phyloP scores from a whole-genome alignment of 768 basidiomycete genomes.

The Pleurotus cornucopiae region DNA sequence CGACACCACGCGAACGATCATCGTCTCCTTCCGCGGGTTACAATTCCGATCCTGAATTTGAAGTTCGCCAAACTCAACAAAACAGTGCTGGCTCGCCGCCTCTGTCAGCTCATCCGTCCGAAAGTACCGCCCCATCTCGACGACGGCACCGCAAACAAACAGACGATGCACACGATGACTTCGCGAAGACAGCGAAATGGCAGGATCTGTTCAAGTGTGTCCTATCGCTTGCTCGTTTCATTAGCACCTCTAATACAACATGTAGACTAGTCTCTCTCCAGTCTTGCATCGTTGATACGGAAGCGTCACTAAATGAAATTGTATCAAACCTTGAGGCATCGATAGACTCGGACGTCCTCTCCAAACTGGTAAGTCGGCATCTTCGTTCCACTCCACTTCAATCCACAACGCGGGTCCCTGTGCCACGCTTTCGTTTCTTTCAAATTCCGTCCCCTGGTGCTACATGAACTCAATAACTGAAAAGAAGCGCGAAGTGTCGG shows the following conservation, averaged over 20 bases:
- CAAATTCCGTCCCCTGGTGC: conserved; percentile 8
- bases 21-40: conserved; percentile 62
- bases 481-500: conserved; percentile 66
- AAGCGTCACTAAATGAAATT: conserved; percentile 43
- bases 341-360: conserved; percentile 36
- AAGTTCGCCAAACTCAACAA: conserved; percentile 38
- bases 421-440: conserved; percentile 1
- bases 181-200: conserved; percentile 48
- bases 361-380: conserved; percentile 36
- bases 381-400: conserved; percentile 6
- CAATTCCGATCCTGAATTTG: conserved; percentile 68
- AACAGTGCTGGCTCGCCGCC: background rate
- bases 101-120: conserved; percentile 7
- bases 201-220: conserved; percentile 72
- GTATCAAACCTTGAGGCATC: conserved; percentile 42
- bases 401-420: background rate
- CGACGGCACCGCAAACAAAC: conserved; percentile 26
- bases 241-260: conserved; percentile 7
- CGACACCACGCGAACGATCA: conserved; percentile 27
- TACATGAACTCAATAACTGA: conserved; percentile 21
- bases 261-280: conserved; percentile 51
- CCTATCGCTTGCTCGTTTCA: conserved; percentile 7
- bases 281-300: conserved; percentile 45
- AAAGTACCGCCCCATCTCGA: conserved; percentile 20
- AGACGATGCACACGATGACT: conserved; percentile 12